Percentiles rank a stretch among this genome's conserved stretches.
Conservation (phyloP, 225 moss, liverwort and hornwort species). For the Antitrichia curtipendula region DNA sequence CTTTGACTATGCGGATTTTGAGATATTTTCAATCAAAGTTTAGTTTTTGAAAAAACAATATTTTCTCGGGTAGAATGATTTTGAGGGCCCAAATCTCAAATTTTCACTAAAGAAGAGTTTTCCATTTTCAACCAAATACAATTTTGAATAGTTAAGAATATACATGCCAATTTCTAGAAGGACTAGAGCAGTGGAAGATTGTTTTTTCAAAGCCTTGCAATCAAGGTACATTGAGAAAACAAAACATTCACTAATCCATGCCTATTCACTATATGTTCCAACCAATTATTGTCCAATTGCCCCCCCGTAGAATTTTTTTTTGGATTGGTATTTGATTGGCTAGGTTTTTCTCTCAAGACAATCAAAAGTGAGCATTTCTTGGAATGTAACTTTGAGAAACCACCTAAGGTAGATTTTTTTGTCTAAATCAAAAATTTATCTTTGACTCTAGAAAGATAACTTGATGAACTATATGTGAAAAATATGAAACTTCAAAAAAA, state of each 20-base stretch:
- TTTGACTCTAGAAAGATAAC: neutral
- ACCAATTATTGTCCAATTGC: accelerated
- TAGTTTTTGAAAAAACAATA: too few relatives aligned
- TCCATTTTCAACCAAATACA: neutral
- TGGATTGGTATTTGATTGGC: neutral
- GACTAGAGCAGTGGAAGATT: too few relatives aligned
- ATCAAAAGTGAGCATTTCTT: accelerated
- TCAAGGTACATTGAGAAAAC: neutral
- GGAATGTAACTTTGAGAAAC: neutral
- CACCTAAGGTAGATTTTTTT: neutral
- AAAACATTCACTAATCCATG: neutral
- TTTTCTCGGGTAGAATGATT: neutral
- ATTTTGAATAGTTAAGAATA: neutral
- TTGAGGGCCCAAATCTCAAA: neutral
- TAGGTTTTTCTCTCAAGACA: neutral
- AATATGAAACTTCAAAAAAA: neutral
- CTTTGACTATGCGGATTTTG: accelerated
- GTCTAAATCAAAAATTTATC: neutral
- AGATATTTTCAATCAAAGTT: neutral
- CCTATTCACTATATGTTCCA: neutral
- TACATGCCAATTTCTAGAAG: accelerated
- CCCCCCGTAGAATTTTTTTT: neutral
- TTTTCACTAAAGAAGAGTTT: neutral
- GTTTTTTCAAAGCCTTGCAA: neutral
- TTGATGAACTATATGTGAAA: neutral